These are phyloP conservation scores for Crepidotus sp. DNA, from an alignment of 1,284 basidiomycete genomes.

Conservation along the genomic window DNA sequence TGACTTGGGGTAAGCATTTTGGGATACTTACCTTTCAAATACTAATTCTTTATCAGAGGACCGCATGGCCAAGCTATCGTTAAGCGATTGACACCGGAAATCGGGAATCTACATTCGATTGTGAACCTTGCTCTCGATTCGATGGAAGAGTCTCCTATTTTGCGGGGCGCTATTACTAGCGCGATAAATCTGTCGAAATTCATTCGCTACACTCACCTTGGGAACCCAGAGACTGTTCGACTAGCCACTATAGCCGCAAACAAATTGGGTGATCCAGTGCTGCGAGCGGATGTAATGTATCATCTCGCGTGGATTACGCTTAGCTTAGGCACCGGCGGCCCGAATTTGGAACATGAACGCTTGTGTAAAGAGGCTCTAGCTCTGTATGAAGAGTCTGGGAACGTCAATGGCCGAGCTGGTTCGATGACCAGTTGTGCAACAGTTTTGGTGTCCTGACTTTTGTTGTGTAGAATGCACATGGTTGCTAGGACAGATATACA, in stretches of 20 bases:
- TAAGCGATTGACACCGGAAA: conserved; percentile 15
- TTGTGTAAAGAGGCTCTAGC: conserved; percentile 16
- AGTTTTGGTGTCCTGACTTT: neutral
- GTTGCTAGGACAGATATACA: conserved; percentile 16
- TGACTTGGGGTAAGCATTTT: conserved; percentile 13
- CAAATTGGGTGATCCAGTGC: conserved; percentile 9
- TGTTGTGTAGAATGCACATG: conserved; percentile 12
- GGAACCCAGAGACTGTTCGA: conserved; percentile 15
- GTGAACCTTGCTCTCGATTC: conserved; percentile 16
- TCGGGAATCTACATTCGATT: conserved; percentile 18
- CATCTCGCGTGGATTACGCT: conserved; percentile 14
- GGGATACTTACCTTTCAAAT: neutral
- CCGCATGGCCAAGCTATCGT: conserved; percentile 17
- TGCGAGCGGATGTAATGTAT: conserved; percentile 16
- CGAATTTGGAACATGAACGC: conserved; percentile 5
- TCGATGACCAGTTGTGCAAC: neutral
- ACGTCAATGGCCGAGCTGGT: conserved; percentile 16
- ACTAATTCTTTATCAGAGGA: conserved; percentile 5
- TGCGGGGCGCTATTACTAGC: conserved; percentile 13
- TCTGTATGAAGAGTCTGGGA: conserved; percentile 14
- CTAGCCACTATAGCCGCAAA: conserved; percentile 7
- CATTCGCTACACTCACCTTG: conserved; percentile 16
- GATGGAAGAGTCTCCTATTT: conserved; percentile 1
- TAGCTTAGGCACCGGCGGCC: neutral
- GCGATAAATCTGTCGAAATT: conserved; percentile 19